Evolutionary conservation across 1,284 basidiomycete genomes (phyloP), one percentile per base, ranked within the genome.

Genomic region (Puccinia brachypodii): DNA sequence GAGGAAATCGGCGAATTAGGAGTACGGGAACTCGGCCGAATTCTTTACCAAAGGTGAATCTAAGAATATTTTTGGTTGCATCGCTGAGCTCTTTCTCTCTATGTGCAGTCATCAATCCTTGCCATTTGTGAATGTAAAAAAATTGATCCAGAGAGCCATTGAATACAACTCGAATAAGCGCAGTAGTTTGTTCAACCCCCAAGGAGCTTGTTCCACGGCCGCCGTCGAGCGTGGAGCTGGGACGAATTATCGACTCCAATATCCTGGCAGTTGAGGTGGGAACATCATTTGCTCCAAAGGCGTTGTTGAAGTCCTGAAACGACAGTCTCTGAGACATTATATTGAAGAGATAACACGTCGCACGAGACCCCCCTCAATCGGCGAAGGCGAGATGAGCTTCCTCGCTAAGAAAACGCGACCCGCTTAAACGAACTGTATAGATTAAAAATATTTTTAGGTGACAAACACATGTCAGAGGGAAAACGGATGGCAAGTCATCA

Each of bases 181-280:
- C 80, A 44, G 80, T 82, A 50, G 80, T 50, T 76, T 82, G 73
- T 33, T 75, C 72, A 75, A 62, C 16, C 33, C 69, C 47, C 31
- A 75, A 62, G 16, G 58, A 53, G 22, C 22, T 25, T 33, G 40
- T 47, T 14, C 38, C n/a, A 33, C n/a, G 44, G 53, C 76, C 76
- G 28, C 42, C 64, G 33, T 76, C 75, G 47, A 76, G 58, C 28
- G 79, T 62, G 25, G 58, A 53, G 36, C 28, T 58, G 13, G 77
- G 66, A 25, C 69, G 66, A 33, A 81, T 74, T n/a, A 81, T 81
- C 3, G 79, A 81, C 56, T 74, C 50, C 56, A 81, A 53, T 33
- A 81, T 53, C 33, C 58, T 81, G 16, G 79, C 79, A 38, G 79
- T 81, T 36, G 79, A 81, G 28, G 69, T 56, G 58, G 79, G 79